These are phyloP conservation scores for Tricharina praecox DNA, from an alignment of 495 filamentous ascomycete genomes.

Conservation along the genomic window DNA sequence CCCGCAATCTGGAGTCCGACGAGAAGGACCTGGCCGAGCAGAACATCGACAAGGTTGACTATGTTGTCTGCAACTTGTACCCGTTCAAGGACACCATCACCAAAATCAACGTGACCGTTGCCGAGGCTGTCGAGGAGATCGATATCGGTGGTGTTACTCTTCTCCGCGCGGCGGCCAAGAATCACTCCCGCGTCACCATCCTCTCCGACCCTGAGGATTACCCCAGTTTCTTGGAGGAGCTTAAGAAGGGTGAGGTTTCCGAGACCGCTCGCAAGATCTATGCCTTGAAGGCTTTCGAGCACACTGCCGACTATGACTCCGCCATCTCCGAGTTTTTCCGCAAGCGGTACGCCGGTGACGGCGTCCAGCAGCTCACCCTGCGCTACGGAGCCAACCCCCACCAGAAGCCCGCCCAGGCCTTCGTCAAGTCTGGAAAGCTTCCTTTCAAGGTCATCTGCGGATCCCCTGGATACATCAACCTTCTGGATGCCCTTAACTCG, in stretches of 20 bases:
- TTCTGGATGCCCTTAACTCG: conserved; percentile 88
- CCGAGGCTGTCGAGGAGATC: conserved; percentile 94
- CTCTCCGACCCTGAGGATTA: conserved; percentile 88
- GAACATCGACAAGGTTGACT: conserved; percentile 95
- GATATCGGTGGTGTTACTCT: conserved; percentile 96
- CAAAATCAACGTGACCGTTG: conserved; percentile 88
- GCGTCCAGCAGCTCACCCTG: conserved; percentile 63
- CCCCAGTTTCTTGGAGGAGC: conserved; percentile 77
- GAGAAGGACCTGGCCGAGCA: conserved; percentile 92
- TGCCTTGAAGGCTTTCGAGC: conserved; percentile 91
- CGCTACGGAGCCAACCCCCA: conserved; percentile 95
- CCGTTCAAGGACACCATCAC: conserved; percentile 96
- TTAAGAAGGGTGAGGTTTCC: conserved; percentile 69
- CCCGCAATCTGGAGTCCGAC: conserved; percentile 77
- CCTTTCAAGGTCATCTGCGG: conserved; percentile 97
- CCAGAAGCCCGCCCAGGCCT: conserved; percentile 86
- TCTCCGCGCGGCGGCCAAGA: conserved; percentile 92
- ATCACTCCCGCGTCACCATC: conserved; percentile 85
- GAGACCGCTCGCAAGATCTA: conserved; percentile 68
- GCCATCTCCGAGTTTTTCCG: conserved; percentile 95
- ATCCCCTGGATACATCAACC: conserved; percentile 87
- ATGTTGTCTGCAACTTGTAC: conserved; percentile 95
- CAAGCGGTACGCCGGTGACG: conserved; percentile 79
- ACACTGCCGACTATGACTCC: conserved; percentile 92
- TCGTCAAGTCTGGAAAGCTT: conserved; percentile 47